These are phyloP conservation scores for Gymnopus androsaceus DNA, from an alignment of 1,284 basidiomycete genomes.

Conservation along the genomic window DNA sequence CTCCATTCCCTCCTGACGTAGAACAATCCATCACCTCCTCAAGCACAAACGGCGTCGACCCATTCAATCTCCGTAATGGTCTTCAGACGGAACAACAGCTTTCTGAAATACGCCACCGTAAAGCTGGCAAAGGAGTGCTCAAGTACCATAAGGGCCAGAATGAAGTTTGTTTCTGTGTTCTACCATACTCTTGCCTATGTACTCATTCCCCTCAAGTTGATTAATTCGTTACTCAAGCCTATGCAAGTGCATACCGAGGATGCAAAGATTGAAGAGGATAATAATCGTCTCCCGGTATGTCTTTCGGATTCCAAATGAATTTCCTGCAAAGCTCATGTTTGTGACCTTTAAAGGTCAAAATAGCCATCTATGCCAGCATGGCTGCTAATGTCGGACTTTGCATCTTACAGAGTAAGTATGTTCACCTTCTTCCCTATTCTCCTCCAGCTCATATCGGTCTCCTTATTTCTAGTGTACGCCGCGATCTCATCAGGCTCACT, in stretches of 20 bases:
- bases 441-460: background rate
- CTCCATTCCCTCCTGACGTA: background rate
- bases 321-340: too few species aligned
- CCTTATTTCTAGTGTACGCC: conserved; percentile 68
- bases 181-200: too few species aligned
- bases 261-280: conserved; percentile 65
- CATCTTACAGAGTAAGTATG: conserved; percentile 67
- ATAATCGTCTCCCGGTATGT: conserved; percentile 66
- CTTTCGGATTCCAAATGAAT: background rate
- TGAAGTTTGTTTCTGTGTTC: background rate
- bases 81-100: conserved; percentile 12
- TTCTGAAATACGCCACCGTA: conserved; percentile 1
- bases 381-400: conserved; percentile 74
- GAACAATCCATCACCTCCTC: background rate
- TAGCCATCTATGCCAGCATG: conserved; percentile 86
- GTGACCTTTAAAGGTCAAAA: conserved; percentile 68
- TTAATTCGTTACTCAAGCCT: conserved; percentile 81
- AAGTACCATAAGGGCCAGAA: conserved; percentile 15
- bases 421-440: background rate
- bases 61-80: conserved; percentile 8
- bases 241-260: conserved; percentile 85
- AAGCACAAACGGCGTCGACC: conserved; percentile 1
- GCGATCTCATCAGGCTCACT: conserved; percentile 84
- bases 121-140: background rate
- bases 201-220: too few species aligned